Conservation (phyloP, 441 rosid genomes). For the Pelargonium myrrhifolium region DNA sequence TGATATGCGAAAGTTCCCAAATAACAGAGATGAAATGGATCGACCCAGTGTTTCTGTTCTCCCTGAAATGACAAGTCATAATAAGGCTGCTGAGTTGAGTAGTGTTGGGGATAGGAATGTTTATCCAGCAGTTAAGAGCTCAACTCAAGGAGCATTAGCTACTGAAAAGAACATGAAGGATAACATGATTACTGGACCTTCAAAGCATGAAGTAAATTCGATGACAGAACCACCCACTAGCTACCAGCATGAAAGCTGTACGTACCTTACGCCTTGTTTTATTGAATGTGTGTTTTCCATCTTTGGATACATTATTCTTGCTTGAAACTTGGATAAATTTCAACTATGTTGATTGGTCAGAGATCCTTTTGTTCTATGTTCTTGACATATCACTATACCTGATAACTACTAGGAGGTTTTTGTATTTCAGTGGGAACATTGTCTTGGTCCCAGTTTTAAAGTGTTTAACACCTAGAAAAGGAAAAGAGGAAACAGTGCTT, state of each 20-base stretch:
- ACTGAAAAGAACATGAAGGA: conserved; percentile 52
- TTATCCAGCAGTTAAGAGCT: conserved; percentile 37
- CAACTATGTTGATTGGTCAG: conserved; percentile 3
- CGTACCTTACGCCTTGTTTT: conserved; percentile 18
- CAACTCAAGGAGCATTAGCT: conserved; percentile 38
- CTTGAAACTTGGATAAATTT: background rate
- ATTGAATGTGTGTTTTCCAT: background rate
- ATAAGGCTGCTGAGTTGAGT: conserved; percentile 36
- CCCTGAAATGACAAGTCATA: conserved; percentile 38
- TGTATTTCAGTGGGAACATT: background rate
- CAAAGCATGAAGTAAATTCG: conserved; percentile 44
- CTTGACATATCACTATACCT: background rate
- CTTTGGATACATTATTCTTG: background rate
- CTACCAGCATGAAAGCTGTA: conserved; percentile 58
- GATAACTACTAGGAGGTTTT: background rate
- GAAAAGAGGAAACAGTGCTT: too few species aligned
- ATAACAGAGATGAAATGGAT: conserved; percentile 58
- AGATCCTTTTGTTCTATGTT: background rate
- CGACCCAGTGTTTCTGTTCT: conserved; percentile 36
- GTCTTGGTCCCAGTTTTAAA: too few species aligned
- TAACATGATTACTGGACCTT: conserved; percentile 38
- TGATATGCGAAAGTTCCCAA: conserved; percentile 52
- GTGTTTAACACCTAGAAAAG: too few species aligned
- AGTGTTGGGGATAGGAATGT: conserved; percentile 35
- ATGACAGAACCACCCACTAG: conserved; percentile 43